Evolutionary conservation across 257 asterid genomes (phyloP), one percentile per base, ranked within the genome.

Genomic region (Oldenlandia corymbosa): DNA sequence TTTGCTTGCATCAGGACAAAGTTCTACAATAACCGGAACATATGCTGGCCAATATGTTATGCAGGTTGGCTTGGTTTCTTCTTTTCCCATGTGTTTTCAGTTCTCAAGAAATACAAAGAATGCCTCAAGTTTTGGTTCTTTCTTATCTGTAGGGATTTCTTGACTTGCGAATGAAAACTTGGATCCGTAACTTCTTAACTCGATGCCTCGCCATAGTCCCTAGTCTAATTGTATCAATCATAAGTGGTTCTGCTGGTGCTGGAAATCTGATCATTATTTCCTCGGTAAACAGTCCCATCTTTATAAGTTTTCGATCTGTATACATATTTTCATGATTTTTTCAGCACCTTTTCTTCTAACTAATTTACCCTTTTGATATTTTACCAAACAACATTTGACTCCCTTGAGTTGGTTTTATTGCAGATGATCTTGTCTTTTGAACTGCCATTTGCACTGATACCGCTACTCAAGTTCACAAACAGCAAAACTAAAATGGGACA

Each of bases 361-460:
- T 43, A 17, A 26, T 9, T 55, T 17, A 32, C 17, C 14, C 11
- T 43, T 30, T 10, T 56, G 39, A 34, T 34, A 34, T 8, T n/a
- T n/a, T n/a, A n/a, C n/a, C n/a, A n/a, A n/a, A n/a, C n/a, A n/a
- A n/a, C n/a, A n/a, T n/a, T n/a, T n/a, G n/a, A n/a, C n/a, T n/a
- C n/a, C n/a, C n/a, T n/a, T n/a, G n/a, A 27, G 68, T 54, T 28
- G 4, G 21, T 9, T 7, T 27, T 11, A 9, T n/a, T 55, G 80
- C 86, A 92, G 99, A 92, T 92, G 96, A 85, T 92, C 79, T 80
- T 92, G 55, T 89, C 99, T 0, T 92, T 92, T 30, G 99, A 92
- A 59, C 99, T 89, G 28, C 99, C 99, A 11, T 92, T 92, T 70
- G 97, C 97, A 6, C 88, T 92, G 47, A 75, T 92, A 53, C 99